phyloP scores from a whole-genome alignment of 306 rosid genomes.

The Cucumis melo region DNA sequence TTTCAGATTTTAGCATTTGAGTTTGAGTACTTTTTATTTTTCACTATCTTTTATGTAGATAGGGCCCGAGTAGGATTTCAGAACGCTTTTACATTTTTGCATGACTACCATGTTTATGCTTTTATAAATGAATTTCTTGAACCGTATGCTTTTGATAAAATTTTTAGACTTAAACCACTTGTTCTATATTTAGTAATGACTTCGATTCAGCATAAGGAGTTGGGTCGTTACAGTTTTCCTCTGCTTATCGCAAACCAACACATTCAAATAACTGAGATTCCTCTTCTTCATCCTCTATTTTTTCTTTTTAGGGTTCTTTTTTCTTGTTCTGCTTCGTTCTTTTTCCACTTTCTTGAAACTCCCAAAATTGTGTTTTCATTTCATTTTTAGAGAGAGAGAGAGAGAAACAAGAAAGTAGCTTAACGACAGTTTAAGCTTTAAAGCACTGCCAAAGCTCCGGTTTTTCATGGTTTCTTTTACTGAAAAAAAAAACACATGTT shows the following conservation, averaged over 20 bases:
- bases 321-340: not conserved
- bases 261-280: not conserved
- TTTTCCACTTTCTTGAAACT: not conserved
- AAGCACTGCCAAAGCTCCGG: constrained; percentile 10
- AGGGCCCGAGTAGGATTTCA: no score
- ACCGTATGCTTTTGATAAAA: no score
- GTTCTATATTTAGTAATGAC: no score
- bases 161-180: no score
- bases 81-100: no score
- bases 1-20: no score
- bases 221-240: no score
- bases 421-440: not conserved
- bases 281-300: not conserved
- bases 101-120: no score
- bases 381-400: not conserved
- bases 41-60: no score
- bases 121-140: no score
- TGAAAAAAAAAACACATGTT: not conserved
- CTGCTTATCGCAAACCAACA: not conserved
- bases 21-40: no score
- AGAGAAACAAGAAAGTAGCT: not conserved
- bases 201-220: no score
- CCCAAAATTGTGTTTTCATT: constrained; percentile 9
- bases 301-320: not conserved
- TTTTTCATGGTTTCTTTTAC: not conserved